A percentile compares a stretch with the other conserved stretches of the same genome.
Conservation (phyloP, 1,284 basidiomycete species). For the Ganoderma lucidum region DNA sequence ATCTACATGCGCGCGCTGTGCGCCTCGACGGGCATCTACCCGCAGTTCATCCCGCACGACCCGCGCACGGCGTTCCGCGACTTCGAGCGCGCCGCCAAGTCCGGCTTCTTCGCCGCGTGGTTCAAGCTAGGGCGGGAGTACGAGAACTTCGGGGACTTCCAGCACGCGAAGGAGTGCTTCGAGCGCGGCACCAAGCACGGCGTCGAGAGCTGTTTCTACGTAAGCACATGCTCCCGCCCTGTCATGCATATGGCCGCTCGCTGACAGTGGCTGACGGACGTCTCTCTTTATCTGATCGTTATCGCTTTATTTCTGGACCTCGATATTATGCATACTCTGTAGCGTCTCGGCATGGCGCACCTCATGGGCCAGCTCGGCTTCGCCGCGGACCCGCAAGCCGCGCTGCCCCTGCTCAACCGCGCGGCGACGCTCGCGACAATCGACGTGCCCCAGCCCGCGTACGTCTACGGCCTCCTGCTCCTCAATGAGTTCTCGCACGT, state of each 20-base stretch:
- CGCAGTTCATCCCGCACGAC: slow-evolving; percentile 68
- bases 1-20: slow-evolving; percentile 80
- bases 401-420: slow-evolving; percentile 77
- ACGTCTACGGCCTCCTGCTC: slow-evolving; percentile 86
- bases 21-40: slow-evolving; percentile 72
- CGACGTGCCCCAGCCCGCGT: slow-evolving; percentile 86
- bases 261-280: background rate
- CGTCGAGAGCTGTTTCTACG: slow-evolving; percentile 37
- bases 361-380: slow-evolving; percentile 87
- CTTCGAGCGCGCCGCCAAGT: slow-evolving; percentile 83
- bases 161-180: slow-evolving; percentile 38
- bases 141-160: slow-evolving; percentile 82
- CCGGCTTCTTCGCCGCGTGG: slow-evolving; percentile 81
- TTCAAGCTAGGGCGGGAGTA: slow-evolving; percentile 92
- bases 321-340: slow-evolving; percentile 35
- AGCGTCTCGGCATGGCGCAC: slow-evolving; percentile 93
- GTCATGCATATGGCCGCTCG: background rate
- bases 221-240: slow-evolving; percentile 15
- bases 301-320: background rate
- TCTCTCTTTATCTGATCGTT: background rate
- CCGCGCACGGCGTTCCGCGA: slow-evolving; percentile 87
- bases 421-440: slow-evolving; percentile 83
- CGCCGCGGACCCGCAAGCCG: slow-evolving; percentile 59
- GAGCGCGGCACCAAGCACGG: slow-evolving; percentile 36
- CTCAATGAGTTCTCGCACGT: slow-evolving; percentile 79